These are phyloP conservation scores for Xylariales sp. DNA, from an alignment of 2,329 filamentous ascomycete genomes.

Conservation along the genomic window DNA sequence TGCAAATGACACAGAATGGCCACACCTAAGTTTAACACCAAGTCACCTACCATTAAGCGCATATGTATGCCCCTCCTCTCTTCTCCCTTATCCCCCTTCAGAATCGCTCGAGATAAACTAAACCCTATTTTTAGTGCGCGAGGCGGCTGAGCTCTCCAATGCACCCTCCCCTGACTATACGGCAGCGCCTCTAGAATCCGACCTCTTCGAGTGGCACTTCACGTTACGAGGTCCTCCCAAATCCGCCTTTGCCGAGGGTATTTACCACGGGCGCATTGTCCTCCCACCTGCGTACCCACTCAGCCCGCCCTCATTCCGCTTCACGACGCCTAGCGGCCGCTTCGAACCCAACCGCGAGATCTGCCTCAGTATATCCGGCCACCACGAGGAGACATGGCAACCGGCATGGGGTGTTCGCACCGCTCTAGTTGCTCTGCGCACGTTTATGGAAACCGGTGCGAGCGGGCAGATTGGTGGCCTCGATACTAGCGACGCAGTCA, in stretches of 20 bases:
- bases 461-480: slow-evolving; percentile 91
- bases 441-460: slow-evolving; percentile 93
- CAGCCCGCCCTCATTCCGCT: slow-evolving; percentile 93
- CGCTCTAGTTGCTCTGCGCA: slow-evolving; percentile 80
- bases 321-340: slow-evolving; percentile 88
- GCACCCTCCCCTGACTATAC: slow-evolving; percentile 87
- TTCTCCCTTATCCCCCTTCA: background rate
- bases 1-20: slow-evolving; percentile 51
- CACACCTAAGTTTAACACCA: slow-evolving; percentile 71
- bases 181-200: slow-evolving; percentile 84
- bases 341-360: slow-evolving; percentile 98
- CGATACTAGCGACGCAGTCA: slow-evolving; percentile 76
- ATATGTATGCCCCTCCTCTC: slow-evolving; percentile 68
- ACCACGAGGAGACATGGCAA: slow-evolving; percentile 99
- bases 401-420: slow-evolving; percentile 97
- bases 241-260: slow-evolving; percentile 80
- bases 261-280: slow-evolving; percentile 96
- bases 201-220: slow-evolving; percentile 99
- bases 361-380: slow-evolving; percentile 90
- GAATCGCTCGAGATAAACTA: background rate
- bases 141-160: slow-evolving; percentile 86
- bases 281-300: slow-evolving; percentile 91
- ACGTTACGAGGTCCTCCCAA: slow-evolving; percentile 89
- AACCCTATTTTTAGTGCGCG: slow-evolving; percentile 71
- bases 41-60: slow-evolving; percentile 85